phyloP scores from a whole-genome alignment of 2,329 filamentous ascomycete species.

The Aspergillus aculeatus region DNA sequence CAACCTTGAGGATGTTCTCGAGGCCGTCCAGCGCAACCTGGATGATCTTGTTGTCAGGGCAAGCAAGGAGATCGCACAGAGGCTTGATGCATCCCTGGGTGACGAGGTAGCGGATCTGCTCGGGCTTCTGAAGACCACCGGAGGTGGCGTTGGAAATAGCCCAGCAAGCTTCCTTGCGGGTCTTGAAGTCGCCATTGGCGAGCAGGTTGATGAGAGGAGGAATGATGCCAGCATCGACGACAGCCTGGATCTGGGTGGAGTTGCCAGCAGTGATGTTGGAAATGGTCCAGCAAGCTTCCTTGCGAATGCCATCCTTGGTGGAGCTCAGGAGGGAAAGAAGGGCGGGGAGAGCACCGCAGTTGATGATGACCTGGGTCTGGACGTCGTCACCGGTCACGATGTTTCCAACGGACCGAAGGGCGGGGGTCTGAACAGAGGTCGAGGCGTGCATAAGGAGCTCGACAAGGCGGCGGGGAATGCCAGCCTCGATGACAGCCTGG shows the following conservation, averaged over 20 bases:
- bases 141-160: slow-evolving; percentile 98
- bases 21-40: slow-evolving; percentile 96
- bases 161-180: slow-evolving; percentile 98
- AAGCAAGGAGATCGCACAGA: slow-evolving; percentile 88
- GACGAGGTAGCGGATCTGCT: slow-evolving; percentile 96
- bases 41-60: slow-evolving; percentile 99
- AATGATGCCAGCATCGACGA: slow-evolving; percentile 96
- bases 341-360: slow-evolving; percentile 89
- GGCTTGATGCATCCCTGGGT: slow-evolving; percentile 94
- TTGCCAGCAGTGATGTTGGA: slow-evolving; percentile 99
- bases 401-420: slow-evolving; percentile 94
- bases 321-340: slow-evolving; percentile 93
- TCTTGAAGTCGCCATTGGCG: slow-evolving; percentile 97
- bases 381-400: slow-evolving; percentile 98
- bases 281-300: slow-evolving; percentile 99
- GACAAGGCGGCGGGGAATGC: slow-evolving; percentile 91
- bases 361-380: slow-evolving; percentile 99
- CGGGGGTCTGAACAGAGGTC: slow-evolving; percentile 96
- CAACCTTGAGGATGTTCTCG: slow-evolving; percentile 99
- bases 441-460: slow-evolving; percentile 98
- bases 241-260: slow-evolving; percentile 93
- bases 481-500: slow-evolving; percentile 96
- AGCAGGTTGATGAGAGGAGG: slow-evolving; percentile 93
- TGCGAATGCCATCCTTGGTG: slow-evolving; percentile 97
- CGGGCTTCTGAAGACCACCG: slow-evolving; percentile 95